These are phyloP conservation scores for Fraxinus xanthoxyloides DNA, from an alignment of 305 asterid species.

Conservation along the genomic window DNA sequence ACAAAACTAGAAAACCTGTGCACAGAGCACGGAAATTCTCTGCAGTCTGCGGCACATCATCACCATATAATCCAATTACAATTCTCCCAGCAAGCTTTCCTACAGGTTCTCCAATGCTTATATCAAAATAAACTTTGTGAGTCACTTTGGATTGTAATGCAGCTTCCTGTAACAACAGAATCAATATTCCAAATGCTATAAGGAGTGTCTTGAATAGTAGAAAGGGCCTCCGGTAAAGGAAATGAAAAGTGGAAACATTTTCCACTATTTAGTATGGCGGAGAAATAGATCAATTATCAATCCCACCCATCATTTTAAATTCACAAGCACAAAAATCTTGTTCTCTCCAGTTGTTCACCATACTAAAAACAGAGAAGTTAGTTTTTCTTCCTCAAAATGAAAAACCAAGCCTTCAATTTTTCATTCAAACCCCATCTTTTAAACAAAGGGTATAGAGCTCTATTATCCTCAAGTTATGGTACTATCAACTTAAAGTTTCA, in stretches of 20 bases:
- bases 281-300: slow-evolving; percentile 5
- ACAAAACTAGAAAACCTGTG: slow-evolving; percentile 47
- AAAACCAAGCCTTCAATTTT: not conserved
- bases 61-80: slow-evolving; percentile 89
- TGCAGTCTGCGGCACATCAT: slow-evolving; percentile 88
- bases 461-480: not conserved
- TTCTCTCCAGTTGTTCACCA: not conserved
- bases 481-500: not conserved
- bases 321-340: not conserved
- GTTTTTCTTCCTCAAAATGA: not conserved
- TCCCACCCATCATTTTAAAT: not conserved
- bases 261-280: not conserved
- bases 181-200: not conserved
- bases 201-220: not conserved
- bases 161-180: slow-evolving; percentile 48
- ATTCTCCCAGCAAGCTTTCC: slow-evolving; percentile 85
- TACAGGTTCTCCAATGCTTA: slow-evolving; percentile 89
- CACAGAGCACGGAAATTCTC: slow-evolving; percentile 97
- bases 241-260: slow-evolving; percentile 5
- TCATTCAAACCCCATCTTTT: not conserved
- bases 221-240: not conserved
- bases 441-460: not conserved
- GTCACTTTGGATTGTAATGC: slow-evolving; percentile 82
- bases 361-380: not conserved
- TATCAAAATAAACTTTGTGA: slow-evolving; percentile 73